Conservation (phyloP, 441 rosid genomes). For the Breynia disticha region DNA sequence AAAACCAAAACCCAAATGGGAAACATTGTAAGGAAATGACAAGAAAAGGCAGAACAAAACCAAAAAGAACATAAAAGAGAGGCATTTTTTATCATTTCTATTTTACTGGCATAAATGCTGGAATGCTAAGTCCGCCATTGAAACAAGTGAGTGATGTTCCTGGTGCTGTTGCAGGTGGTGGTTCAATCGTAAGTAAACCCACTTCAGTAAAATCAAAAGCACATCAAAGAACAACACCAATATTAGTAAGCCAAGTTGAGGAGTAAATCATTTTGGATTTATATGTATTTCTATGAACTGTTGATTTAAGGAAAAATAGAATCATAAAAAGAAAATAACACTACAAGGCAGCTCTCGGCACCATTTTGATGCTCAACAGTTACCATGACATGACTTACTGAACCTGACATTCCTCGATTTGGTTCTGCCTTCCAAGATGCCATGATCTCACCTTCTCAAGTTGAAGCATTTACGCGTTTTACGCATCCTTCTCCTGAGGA, state of each 20-base stretch:
- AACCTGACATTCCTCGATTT: slow-evolving; percentile 30
- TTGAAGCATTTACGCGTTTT: slow-evolving; percentile 9
- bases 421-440: slow-evolving; percentile 18
- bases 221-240: slow-evolving; percentile 13
- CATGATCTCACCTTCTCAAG: slow-evolving; percentile 13
- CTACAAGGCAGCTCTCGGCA: slow-evolving; percentile 27
- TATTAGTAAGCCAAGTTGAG: slow-evolving; percentile 17
- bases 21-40: neutral
- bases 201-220: slow-evolving; percentile 9
- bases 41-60: neutral
- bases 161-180: slow-evolving; percentile 4
- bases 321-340: slow-evolving; percentile 10
- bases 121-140: slow-evolving; percentile 5
- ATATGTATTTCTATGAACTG: slow-evolving; percentile 32
- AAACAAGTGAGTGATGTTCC: slow-evolving; percentile 7
- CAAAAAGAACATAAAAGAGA: too few relatives aligned
- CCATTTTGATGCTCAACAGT: slow-evolving; percentile 31
- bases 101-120: too few relatives aligned
- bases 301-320: neutral
- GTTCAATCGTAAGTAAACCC: slow-evolving; percentile 10
- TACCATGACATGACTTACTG: slow-evolving; percentile 26
- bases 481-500: slow-evolving; percentile 47
- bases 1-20: too few relatives aligned
- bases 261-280: slow-evolving; percentile 20
- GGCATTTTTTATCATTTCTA: too few relatives aligned